phyloP scores from a whole-genome alignment of 1,284 basidiomycete species.

The Chalciporus sp. region DNA sequence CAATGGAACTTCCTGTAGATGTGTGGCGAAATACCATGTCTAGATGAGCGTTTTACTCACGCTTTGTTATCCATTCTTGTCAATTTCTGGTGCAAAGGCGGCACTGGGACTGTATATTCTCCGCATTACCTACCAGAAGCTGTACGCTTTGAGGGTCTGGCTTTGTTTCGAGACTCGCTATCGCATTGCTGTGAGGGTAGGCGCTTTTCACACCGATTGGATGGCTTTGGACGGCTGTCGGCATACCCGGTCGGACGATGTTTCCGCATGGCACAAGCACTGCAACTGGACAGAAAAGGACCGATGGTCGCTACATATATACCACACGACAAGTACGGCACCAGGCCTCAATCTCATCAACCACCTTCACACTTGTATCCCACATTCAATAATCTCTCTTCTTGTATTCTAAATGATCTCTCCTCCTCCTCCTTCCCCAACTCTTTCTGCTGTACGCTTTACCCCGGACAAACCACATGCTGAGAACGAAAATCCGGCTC shows the following conservation, averaged over 20 bases:
- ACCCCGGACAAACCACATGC: conserved; percentile 2
- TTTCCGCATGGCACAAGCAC: conserved; percentile 24
- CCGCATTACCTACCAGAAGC: neutral
- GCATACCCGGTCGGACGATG: conserved; percentile 6
- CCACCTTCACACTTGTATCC: conserved; percentile 7
- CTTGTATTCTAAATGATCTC: conserved; percentile 28
- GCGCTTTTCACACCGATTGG: neutral
- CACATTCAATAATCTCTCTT: neutral
- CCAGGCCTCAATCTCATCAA: conserved; percentile 19
- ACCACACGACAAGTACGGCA: conserved; percentile 12
- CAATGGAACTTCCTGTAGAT: neutral
- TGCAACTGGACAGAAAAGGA: conserved; percentile 19
- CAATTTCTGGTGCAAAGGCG: neutral
- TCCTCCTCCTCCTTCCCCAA: conserved; percentile 9
- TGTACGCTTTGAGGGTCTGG: conserved; percentile 7
- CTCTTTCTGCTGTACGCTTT: conserved; percentile 2
- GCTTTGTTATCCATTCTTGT: conserved; percentile 14
- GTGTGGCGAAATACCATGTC: conserved; percentile 4
- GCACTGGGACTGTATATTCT: conserved; percentile 1
- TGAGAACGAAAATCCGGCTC: conserved; percentile 15
- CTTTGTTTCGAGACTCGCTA: neutral
- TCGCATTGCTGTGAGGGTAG: neutral
- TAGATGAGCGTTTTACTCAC: conserved; percentile 13
- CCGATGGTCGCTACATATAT: conserved; percentile 31
- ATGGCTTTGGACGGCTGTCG: neutral